Conservation (phyloP, 805 yeast species). For the Wickerhamiella occidentalis region DNA sequence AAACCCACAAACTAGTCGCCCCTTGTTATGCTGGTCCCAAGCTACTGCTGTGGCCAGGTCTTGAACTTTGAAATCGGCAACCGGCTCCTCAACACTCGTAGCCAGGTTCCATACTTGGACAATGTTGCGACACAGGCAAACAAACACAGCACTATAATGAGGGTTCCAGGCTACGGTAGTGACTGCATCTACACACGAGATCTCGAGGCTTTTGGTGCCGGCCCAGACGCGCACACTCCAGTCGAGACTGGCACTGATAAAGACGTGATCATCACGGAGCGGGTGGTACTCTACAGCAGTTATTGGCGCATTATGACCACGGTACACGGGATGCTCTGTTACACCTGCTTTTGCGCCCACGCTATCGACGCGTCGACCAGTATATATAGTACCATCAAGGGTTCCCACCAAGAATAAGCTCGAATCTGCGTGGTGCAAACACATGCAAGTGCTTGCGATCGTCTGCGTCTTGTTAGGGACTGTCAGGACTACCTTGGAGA, state of each 20-base stretch:
- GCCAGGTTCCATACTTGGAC: constrained; percentile 32
- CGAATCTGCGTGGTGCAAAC: constrained; percentile 24
- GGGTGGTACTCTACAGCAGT: constrained; percentile 26
- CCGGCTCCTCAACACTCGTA: constrained; percentile 24
- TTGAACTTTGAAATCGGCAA: constrained; percentile 19
- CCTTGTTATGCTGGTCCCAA: constrained; percentile 20
- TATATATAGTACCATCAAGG: constrained; percentile 29
- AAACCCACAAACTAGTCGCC: neutral
- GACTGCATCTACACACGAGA: constrained; percentile 25
- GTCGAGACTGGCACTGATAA: constrained; percentile 29
- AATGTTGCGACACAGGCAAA: constrained; percentile 27
- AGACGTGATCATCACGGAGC: constrained; percentile 16
- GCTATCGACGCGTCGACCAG: constrained; percentile 26
- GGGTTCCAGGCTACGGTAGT: constrained; percentile 33
- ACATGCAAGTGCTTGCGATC: constrained; percentile 26
- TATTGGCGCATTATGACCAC: constrained; percentile 30
- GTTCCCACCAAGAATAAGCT: constrained; percentile 29
- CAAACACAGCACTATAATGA: constrained; percentile 26
- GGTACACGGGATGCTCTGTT: constrained; percentile 15
- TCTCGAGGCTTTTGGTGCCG: constrained; percentile 12
- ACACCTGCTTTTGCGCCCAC: constrained; percentile 19
- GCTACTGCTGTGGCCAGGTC: constrained; percentile 25
- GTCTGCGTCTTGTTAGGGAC: constrained; percentile 21
- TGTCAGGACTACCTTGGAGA: constrained; percentile 22
- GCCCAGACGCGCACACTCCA: constrained; percentile 32